A percentile compares a stretch with the other conserved stretches of the same genome.
Conservation (phyloP, 1,139 yeast species). For the Sugiyamaella pinicola region DNA sequence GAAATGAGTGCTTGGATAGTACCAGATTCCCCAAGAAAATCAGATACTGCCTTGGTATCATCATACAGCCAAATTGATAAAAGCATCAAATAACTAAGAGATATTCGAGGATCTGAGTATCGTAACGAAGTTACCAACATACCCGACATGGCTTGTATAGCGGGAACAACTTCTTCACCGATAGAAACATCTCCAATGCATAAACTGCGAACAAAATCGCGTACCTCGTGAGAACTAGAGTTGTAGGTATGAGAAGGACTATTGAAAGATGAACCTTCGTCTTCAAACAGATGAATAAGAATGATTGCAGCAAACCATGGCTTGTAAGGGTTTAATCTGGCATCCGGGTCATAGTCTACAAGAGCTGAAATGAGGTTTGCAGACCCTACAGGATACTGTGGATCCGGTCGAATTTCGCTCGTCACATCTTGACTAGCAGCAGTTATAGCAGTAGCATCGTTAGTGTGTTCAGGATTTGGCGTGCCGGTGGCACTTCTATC, state of each 20-base stretch:
- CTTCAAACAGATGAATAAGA: slow-evolving; percentile 64
- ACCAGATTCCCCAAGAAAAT: slow-evolving; percentile 69
- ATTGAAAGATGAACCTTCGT: slow-evolving; percentile 29
- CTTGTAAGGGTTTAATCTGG: slow-evolving; percentile 79
- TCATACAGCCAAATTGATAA: slow-evolving; percentile 79
- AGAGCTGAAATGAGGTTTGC: slow-evolving; percentile 66
- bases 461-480: slow-evolving; percentile 8
- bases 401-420: neutral
- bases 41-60: slow-evolving; percentile 72
- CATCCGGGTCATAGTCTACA: slow-evolving; percentile 76
- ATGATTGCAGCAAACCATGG: slow-evolving; percentile 82
- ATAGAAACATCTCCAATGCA: slow-evolving; percentile 64
- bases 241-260: neutral
- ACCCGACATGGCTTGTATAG: slow-evolving; percentile 80
- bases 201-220: slow-evolving; percentile 55
- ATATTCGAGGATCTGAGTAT: slow-evolving; percentile 69
- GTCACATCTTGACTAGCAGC: neutral
- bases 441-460: neutral
- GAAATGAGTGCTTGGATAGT: slow-evolving; percentile 68
- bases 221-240: slow-evolving; percentile 45
- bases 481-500: slow-evolving; percentile 19
- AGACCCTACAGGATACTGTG: slow-evolving; percentile 6
- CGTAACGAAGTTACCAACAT: slow-evolving; percentile 67
- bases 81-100: slow-evolving; percentile 78
- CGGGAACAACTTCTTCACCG: slow-evolving; percentile 73